These are phyloP conservation scores for Colletotrichum lupini DNA, from an alignment of 2,329 filamentous ascomycete genomes.

Conservation along the genomic window DNA sequence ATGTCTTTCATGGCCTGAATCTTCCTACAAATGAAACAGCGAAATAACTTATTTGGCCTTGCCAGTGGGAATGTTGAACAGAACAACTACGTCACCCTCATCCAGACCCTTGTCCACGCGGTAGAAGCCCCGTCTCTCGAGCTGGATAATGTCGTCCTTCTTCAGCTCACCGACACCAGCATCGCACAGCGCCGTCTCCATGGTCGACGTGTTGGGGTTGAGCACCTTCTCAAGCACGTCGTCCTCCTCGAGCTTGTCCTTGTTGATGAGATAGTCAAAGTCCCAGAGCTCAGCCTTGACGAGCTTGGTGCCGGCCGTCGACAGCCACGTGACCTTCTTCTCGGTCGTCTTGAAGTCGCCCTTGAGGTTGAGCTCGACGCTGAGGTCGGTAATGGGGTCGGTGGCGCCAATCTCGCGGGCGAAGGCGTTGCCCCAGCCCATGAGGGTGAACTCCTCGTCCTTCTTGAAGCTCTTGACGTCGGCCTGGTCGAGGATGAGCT, in stretches of 20 bases:
- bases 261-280: conserved; percentile 94
- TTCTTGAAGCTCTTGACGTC: conserved; percentile 85
- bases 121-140: conserved; percentile 94
- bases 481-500: conserved; percentile 85
- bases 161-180: conserved; percentile 82
- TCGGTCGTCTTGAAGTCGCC: conserved; percentile 95
- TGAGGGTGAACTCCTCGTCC: conserved; percentile 92
- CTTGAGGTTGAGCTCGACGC: conserved; percentile 87
- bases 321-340: conserved; percentile 97
- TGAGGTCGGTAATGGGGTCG: conserved; percentile 74
- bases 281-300: conserved; percentile 89
- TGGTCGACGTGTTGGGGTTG: conserved; percentile 79
- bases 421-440: conserved; percentile 95
- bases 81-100: conserved; percentile 60
- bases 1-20: conserved; percentile 21
- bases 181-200: conserved; percentile 82
- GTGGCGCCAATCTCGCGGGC: conserved; percentile 73
- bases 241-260: conserved; percentile 92
- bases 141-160: conserved; percentile 92
- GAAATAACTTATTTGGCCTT: conserved; percentile 54
- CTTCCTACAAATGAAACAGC: conserved; percentile 5
- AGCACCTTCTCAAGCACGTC: conserved; percentile 88
- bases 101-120: conserved; percentile 78
- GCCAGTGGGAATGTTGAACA: conserved; percentile 70
- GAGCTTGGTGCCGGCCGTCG: conserved; percentile 78